A percentile compares a stretch with the other conserved stretches of the same genome.
Evolutionary conservation across 495 filamentous ascomycete species (phyloP).

Genomic region (Elasticomyces elasticus): DNA sequence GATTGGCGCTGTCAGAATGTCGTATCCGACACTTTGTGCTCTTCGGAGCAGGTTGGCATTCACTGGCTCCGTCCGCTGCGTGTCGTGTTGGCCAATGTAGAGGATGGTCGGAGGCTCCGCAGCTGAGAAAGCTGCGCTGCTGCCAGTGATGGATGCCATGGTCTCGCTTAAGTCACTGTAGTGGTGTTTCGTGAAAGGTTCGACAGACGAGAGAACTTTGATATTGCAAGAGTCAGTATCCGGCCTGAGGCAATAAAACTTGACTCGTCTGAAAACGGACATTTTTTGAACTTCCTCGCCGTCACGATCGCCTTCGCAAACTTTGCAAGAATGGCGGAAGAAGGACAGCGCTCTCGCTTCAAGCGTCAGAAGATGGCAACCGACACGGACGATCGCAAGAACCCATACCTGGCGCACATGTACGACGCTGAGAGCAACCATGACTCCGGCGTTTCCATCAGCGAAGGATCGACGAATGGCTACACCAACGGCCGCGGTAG

Average conservation of each 20-base stretch:
- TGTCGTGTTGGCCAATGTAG: conserved; percentile 79
- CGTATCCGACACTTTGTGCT: conserved; percentile 64
- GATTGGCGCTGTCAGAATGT: conserved; percentile 82
- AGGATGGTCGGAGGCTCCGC: conserved; percentile 50
- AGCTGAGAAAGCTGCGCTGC: not conserved
- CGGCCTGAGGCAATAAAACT: no score
- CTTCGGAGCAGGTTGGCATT: conserved; percentile 53
- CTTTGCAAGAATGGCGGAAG: conserved; percentile 32
- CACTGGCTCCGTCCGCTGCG: conserved; percentile 49
- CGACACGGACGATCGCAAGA: conserved; percentile 47
- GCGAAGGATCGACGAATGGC: conserved; percentile 24
- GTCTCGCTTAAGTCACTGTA: no score
- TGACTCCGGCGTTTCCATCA: conserved; percentile 23
- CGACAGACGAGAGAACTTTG: no score
- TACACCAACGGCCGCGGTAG: conserved; percentile 11
- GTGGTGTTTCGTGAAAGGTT: no score
- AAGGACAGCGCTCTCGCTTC: conserved; percentile 32
- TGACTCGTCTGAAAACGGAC: no score
- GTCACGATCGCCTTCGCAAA: not conserved
- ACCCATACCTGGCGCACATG: conserved; percentile 89
- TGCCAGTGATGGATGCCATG: not conserved
- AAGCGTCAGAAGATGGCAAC: conserved; percentile 40
- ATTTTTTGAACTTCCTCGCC: no score
- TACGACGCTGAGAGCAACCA: conserved; percentile 41
- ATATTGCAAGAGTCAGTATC: no score